These are phyloP conservation scores for Aureobasidium namibiae DNA, from an alignment of 2,329 filamentous ascomycete genomes.

Conservation along the genomic window DNA sequence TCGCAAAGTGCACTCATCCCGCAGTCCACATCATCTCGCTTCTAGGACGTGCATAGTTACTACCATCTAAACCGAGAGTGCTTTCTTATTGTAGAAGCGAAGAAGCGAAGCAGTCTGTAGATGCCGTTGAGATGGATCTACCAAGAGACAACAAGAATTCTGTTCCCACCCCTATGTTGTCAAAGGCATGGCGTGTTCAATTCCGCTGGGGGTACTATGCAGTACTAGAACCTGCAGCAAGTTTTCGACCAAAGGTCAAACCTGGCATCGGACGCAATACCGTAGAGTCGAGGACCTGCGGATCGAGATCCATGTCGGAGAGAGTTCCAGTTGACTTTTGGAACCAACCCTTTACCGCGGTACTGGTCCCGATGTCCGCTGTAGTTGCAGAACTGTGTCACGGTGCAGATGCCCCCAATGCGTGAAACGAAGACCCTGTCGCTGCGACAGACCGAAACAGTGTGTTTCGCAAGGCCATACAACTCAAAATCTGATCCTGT, in stretches of 20 bases:
- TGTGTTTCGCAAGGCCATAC: background rate
- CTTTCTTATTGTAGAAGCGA: background rate
- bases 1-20: background rate
- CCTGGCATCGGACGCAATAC: background rate
- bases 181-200: background rate
- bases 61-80: background rate
- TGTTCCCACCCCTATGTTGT: background rate
- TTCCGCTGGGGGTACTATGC: background rate
- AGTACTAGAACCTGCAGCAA: background rate
- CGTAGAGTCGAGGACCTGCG: no score
- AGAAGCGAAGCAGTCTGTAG: background rate
- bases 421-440: constrained; percentile 4
- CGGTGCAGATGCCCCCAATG: background rate
- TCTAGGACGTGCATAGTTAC: background rate
- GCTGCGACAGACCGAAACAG: constrained; percentile 8
- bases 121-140: background rate
- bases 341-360: background rate
- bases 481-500: background rate
- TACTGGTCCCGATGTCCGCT: background rate
- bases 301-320: background rate
- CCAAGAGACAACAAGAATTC: background rate
- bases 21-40: constrained; percentile 7
- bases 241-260: background rate
- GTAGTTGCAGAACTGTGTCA: background rate
- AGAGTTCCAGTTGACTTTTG: background rate